Conservation (phyloP, 768 basidiomycete genomes). For the Arthromyces matolae region DNA sequence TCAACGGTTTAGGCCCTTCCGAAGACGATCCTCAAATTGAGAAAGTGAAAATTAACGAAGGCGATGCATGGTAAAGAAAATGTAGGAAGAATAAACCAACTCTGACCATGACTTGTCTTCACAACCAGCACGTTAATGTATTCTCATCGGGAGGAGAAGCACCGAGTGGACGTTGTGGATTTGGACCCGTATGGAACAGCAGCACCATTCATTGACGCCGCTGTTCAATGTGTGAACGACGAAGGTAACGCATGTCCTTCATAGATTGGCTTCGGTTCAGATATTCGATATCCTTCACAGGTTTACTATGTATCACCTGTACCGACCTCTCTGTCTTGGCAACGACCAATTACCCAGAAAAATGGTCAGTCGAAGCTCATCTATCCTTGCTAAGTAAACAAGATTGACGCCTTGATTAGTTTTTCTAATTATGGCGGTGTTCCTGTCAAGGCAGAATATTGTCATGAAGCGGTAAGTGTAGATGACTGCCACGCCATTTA, state of each 20-base stretch:
- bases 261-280: not conserved
- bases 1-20: slow-evolving; percentile 64
- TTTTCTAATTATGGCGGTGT: slow-evolving; percentile 95
- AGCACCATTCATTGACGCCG: slow-evolving; percentile 93
- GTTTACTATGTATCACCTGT: slow-evolving; percentile 91
- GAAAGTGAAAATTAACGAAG: slow-evolving; percentile 82
- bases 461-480: slow-evolving; percentile 79
- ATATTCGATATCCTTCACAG: slow-evolving; percentile 34
- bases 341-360: slow-evolving; percentile 92
- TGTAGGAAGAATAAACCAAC: not conserved
- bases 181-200: slow-evolving; percentile 98
- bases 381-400: not conserved
- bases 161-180: slow-evolving; percentile 91
- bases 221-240: slow-evolving; percentile 83
- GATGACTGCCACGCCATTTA: not conserved
- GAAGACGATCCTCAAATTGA: slow-evolving; percentile 24
- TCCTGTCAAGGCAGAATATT: slow-evolving; percentile 88
- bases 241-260: slow-evolving; percentile 58
- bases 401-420: not conserved
- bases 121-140: slow-evolving; percentile 90
- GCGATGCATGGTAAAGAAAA: slow-evolving; percentile 81
- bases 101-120: slow-evolving; percentile 2
- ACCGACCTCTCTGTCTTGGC: slow-evolving; percentile 94
- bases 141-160: slow-evolving; percentile 66
- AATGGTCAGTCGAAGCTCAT: slow-evolving; percentile 80